Conservation (phyloP, 441 rosid species). For the Macaranga tanarius region DNA sequence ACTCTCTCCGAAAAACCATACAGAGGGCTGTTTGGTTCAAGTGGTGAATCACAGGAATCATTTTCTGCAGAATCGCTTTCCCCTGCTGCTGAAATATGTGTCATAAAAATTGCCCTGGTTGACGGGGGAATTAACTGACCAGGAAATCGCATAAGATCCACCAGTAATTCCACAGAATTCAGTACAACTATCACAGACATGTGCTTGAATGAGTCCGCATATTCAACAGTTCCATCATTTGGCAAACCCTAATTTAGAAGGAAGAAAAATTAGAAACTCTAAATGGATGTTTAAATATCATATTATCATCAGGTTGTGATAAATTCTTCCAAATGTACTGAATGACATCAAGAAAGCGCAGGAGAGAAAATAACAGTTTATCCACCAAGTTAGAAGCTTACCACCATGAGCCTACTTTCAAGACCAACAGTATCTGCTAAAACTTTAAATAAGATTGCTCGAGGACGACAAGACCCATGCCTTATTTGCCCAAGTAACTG, state of each 20-base stretch:
- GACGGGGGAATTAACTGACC: conserved; percentile 89
- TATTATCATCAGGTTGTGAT: neutral
- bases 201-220: conserved; percentile 77
- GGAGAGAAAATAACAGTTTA: conserved; percentile 13
- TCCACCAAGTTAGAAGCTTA: conserved; percentile 40
- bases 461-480: conserved; percentile 92
- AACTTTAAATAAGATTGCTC: conserved; percentile 95
- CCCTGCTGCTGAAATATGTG: conserved; percentile 95
- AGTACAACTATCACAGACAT: conserved; percentile 88
- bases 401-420: conserved; percentile 94
- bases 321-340: neutral
- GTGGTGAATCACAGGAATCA: conserved; percentile 98
- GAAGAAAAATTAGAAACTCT: neutral
- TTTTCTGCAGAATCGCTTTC: conserved; percentile 99
- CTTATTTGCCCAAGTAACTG: conserved; percentile 95
- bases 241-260: conserved; percentile 72
- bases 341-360: neutral
- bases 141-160: conserved; percentile 96
- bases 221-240: conserved; percentile 79
- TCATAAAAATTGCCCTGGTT: conserved; percentile 87
- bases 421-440: conserved; percentile 95
- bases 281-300: neutral
- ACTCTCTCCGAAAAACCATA: conserved; percentile 81
- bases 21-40: conserved; percentile 98
- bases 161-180: conserved; percentile 90